A percentile compares a stretch with the other conserved stretches of the same genome.
phyloP scores from a whole-genome alignment of 306 rosid genomes.

The Pterocarpus santalinus region DNA sequence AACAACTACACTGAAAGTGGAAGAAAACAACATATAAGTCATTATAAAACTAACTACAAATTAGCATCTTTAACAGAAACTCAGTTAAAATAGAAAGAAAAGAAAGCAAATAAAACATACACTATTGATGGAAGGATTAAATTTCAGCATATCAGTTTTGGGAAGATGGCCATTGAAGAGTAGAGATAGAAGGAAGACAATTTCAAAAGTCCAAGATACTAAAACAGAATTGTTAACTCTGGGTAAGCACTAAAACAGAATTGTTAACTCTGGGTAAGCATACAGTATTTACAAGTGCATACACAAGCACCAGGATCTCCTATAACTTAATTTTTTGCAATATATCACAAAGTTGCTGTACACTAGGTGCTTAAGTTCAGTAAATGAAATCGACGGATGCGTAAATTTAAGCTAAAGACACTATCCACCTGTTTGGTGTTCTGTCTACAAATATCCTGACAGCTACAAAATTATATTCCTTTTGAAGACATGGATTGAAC shows the following conservation, averaged over 20 bases:
- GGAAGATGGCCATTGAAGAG: not conserved
- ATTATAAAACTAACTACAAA: conserved; percentile 24
- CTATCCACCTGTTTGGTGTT: not conserved
- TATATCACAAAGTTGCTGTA: not conserved
- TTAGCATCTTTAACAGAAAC: conserved; percentile 32
- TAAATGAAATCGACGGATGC: not conserved
- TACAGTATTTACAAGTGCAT: not conserved
- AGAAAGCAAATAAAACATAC: not conserved
- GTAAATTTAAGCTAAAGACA: not conserved
- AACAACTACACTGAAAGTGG: conserved; percentile 76
- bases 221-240: no score
- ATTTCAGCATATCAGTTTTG: not conserved
- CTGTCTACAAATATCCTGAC: not conserved
- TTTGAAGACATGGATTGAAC: not conserved
- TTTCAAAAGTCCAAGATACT: no score
- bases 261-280: not conserved
- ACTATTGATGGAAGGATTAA: not conserved
- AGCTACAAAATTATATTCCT: not conserved
- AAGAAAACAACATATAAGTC: conserved; percentile 39
- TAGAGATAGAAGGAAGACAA: not conserved
- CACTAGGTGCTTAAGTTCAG: conserved; percentile 4
- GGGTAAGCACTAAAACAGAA: not conserved
- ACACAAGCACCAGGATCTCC: conserved; percentile 1
- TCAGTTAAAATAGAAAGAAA: conserved; percentile 5
- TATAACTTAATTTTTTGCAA: not conserved